Evolutionary conservation across 495 filamentous ascomycete species (phyloP).

Genomic region (Penicillium ochrochloron): DNA sequence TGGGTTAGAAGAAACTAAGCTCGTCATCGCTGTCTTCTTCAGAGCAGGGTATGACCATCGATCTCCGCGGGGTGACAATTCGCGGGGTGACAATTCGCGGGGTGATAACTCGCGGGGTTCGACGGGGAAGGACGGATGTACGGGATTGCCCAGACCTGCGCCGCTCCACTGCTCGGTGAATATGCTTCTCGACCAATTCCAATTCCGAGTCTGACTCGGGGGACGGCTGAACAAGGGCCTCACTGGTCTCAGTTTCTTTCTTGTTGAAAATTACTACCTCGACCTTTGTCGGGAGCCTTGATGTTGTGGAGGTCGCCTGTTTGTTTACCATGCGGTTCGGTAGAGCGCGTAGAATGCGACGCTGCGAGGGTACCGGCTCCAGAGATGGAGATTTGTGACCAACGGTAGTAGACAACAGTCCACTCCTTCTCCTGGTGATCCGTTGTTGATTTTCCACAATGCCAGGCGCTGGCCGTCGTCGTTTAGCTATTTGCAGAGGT

Average conservation of each 20-base stretch:
- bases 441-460: slow-evolving; percentile 15
- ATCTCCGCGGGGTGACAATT: slow-evolving; percentile 7
- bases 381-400: slow-evolving; percentile 16
- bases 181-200: slow-evolving; percentile 18
- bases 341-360: slow-evolving; percentile 28
- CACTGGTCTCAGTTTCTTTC: slow-evolving; percentile 8
- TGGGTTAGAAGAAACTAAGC: slow-evolving; percentile 45
- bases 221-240: not conserved
- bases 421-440: not conserved
- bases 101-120: not conserved
- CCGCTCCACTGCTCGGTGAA: slow-evolving; percentile 28
- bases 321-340: slow-evolving; percentile 16
- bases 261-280: slow-evolving; percentile 48
- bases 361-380: slow-evolving; percentile 15
- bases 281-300: slow-evolving; percentile 26
- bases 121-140: slow-evolving; percentile 1
- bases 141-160: slow-evolving; percentile 27
- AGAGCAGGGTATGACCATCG: slow-evolving; percentile 34
- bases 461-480: slow-evolving; percentile 28
- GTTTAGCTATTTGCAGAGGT: slow-evolving; percentile 33
- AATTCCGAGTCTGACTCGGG: slow-evolving; percentile 12
- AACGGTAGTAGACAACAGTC: not conserved
- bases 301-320: not conserved
- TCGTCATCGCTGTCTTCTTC: slow-evolving; percentile 51
- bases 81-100: slow-evolving; percentile 7